phyloP scores from a whole-genome alignment of 139 green algal species.

The Zygnema circumcarinatum region DNA sequence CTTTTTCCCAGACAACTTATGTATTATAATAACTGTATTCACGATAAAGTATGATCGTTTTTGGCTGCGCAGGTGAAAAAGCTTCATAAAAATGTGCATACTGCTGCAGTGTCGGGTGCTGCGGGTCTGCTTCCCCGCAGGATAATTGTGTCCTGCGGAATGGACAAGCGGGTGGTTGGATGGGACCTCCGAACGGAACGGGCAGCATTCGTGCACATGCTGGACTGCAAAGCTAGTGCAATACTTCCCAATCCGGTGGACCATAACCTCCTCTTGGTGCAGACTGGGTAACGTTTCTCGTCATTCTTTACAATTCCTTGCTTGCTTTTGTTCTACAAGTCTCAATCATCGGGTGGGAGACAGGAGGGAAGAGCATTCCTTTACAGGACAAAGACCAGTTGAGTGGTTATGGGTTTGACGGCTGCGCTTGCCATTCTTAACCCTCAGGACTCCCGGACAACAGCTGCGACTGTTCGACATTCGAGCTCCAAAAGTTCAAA shows the following conservation, averaged over 20 bases:
- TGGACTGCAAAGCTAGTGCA: constrained; percentile 36
- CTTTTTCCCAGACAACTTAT: too few species aligned
- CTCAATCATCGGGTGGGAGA: too few species aligned
- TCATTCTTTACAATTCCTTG: too few species aligned
- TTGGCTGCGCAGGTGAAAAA: constrained; percentile 24
- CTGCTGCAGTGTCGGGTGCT: constrained; percentile 29
- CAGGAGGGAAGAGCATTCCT: too few species aligned
- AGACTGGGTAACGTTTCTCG: constrained; percentile 16
- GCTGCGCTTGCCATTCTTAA: too few species aligned
- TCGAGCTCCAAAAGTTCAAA: background rate
- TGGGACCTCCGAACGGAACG: constrained; percentile 15
- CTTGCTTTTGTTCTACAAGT: too few species aligned
- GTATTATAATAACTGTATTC: too few species aligned
- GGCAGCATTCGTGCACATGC: constrained; percentile 14
- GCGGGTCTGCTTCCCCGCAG: constrained; percentile 13
- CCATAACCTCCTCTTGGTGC: constrained; percentile 46
- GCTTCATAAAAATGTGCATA: constrained; percentile 40
- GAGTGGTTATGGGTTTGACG: too few species aligned
- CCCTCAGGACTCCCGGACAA: constrained; percentile 32
- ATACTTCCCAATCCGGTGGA: constrained; percentile 41
- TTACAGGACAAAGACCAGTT: too few species aligned
- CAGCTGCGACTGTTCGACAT: constrained; percentile 49
- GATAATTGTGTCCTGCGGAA: constrained; percentile 35
- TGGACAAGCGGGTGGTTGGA: constrained; percentile 43
- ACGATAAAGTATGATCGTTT: too few species aligned